Percentiles rank a stretch among this genome's conserved stretches.
Evolutionary conservation across 2,329 filamentous ascomycete genomes (phyloP).

Genomic region (Ophiostoma piceae): DNA sequence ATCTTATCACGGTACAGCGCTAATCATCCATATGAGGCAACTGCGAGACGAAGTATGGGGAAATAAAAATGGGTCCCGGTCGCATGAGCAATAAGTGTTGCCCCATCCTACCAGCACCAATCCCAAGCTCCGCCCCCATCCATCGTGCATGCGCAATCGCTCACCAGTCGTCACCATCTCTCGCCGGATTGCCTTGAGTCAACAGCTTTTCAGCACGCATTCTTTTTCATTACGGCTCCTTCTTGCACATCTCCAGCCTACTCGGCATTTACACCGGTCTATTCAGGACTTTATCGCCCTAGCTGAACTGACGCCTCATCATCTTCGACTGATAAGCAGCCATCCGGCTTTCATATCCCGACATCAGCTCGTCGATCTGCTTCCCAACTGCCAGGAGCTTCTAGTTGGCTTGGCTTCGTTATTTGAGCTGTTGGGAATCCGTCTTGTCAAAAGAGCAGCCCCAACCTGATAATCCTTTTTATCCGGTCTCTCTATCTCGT

Average conservation of each 20-base stretch:
- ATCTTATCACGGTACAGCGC: conserved; percentile 1
- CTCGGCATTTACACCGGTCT: not conserved
- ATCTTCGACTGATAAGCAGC: not conserved
- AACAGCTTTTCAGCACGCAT: not conserved
- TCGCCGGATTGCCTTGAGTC: not conserved
- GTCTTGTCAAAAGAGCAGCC: not conserved
- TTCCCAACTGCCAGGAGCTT: not conserved
- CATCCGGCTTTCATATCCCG: not conserved
- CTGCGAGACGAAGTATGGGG: conserved; percentile 5
- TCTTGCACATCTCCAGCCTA: not conserved
- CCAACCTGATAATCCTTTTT: not conserved
- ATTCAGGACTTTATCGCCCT: not conserved
- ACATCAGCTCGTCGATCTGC: not conserved
- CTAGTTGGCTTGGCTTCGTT: not conserved
- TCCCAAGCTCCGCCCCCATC: conserved; percentile 7
- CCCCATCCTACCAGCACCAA: conserved; percentile 3
- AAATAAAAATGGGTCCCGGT: not conserved
- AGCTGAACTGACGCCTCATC: not conserved
- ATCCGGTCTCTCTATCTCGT: not conserved
- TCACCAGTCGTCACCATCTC: not conserved
- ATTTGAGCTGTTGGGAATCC: not conserved
- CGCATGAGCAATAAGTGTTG: conserved; percentile 2
- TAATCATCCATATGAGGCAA: conserved; percentile 10
- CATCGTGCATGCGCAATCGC: conserved; percentile 8
- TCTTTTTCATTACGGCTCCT: not conserved